Evolutionary conservation across 2,329 filamentous ascomycete species (phyloP).

Genomic region (Lasiodiplodia citricola): DNA sequence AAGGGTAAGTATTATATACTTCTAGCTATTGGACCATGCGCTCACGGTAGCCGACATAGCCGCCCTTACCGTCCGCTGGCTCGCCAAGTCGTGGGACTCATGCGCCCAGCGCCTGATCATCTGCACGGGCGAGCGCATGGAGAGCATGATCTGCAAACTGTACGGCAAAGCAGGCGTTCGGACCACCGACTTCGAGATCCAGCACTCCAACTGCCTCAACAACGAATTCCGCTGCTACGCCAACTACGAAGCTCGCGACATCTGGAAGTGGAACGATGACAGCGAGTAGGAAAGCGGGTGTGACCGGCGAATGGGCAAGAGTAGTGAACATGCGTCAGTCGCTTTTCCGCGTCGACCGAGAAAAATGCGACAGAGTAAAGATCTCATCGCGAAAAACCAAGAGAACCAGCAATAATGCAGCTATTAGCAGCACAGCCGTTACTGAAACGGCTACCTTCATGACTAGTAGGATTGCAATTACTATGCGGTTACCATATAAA

Average conservation of each 20-base stretch:
- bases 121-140: slow-evolving; percentile 81
- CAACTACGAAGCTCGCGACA: slow-evolving; percentile 69
- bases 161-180: slow-evolving; percentile 67
- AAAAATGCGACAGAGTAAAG: not conserved
- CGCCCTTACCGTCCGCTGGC: slow-evolving; percentile 76
- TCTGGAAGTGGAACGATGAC: slow-evolving; percentile 43
- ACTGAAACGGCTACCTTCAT: too few relatives aligned
- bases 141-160: slow-evolving; percentile 66
- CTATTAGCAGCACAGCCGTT: too few relatives aligned
- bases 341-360: slow-evolving; percentile 9
- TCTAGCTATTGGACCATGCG: not conserved
- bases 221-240: slow-evolving; percentile 84
- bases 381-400: slow-evolving; percentile 11
- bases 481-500: too few relatives aligned
- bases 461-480: too few relatives aligned
- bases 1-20: slow-evolving; percentile 59
- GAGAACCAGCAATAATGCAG: not conserved
- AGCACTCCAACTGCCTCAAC: slow-evolving; percentile 73
- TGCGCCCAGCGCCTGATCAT: slow-evolving; percentile 59
- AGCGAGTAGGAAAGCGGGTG: slow-evolving; percentile 19
- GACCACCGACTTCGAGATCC: slow-evolving; percentile 71
- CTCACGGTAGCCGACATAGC: slow-evolving; percentile 48
- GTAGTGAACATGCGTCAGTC: not conserved
- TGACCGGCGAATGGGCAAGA: not conserved
- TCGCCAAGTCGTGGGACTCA: slow-evolving; percentile 59